Evolutionary conservation across 2,329 filamentous ascomycete genomes (phyloP).

Genomic region (Colletotrichum salicis): DNA sequence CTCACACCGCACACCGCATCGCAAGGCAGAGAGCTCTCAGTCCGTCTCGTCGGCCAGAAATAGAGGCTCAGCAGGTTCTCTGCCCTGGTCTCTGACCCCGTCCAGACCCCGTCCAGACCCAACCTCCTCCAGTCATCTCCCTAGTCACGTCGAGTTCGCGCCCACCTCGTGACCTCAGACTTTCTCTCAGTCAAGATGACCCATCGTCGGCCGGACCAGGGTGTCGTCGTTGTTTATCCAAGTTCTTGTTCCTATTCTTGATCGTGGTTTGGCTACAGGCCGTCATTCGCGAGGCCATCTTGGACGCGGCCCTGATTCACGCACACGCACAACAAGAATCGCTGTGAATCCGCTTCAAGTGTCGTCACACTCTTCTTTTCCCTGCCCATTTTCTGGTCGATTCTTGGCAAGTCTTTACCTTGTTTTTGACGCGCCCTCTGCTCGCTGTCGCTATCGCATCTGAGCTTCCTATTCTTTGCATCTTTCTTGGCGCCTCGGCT

Average conservation of each 20-base stretch:
- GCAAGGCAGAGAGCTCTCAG: background rate
- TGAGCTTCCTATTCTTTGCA: background rate
- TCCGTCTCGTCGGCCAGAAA: background rate
- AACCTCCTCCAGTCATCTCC: slow-evolving; percentile 11
- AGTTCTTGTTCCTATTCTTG: background rate
- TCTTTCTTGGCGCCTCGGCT: background rate
- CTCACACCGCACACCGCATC: background rate
- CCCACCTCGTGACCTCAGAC: slow-evolving; percentile 6
- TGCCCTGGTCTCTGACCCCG: slow-evolving; percentile 15
- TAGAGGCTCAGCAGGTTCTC: background rate
- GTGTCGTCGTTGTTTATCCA: background rate
- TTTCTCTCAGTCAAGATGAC: background rate
- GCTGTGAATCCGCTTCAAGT: background rate
- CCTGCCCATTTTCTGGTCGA: background rate
- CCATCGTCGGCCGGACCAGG: background rate
- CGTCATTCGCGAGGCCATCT: background rate
- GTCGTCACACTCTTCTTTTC: background rate
- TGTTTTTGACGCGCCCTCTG: background rate
- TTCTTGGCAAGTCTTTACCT: background rate
- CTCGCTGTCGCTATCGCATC: background rate
- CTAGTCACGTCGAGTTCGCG: background rate
- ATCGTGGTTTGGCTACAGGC: background rate
- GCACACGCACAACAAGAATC: background rate
- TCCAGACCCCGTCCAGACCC: slow-evolving; percentile 10
- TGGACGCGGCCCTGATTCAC: background rate